Base-by-base conservation (phyloP, 2,329 filamentous ascomycete genomes). In the Helotiales sp. region DNA sequence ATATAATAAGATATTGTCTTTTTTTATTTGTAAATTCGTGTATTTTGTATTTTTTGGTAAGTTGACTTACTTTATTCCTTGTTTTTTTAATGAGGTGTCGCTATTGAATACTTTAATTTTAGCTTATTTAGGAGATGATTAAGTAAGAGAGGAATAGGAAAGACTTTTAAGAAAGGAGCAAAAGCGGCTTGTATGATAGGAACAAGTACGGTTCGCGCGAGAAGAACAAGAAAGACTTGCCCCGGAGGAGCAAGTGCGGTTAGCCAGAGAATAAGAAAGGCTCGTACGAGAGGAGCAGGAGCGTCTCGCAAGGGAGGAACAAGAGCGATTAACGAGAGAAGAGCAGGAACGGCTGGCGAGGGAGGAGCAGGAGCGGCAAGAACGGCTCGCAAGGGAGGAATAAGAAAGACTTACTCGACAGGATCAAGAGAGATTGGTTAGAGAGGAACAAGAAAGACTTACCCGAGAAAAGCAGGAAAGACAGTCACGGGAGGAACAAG, bases 91-190 rank as follows among this genome's bases (percentile, higher is more conserved):
- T 30, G 60, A 45, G 60, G 50, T 66, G n/a, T 66, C 50, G 28
- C 59, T 63, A 66, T 63, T 63, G 20, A 26, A 37, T 66, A 55
- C 34, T 63, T 59, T 28, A 66, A 66, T 66, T 66, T 66, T 34
- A 58, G 64, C 64, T 63, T 22, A 52, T 61, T 59, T 61, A 63
- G 60, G 50, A 66, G 64, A 66, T 37, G 60, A 66, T 59, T 37
- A 66, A 61, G 63, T 65, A 58, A 58, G 54, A 58, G 54, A 60
- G 26, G 57, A 60, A 60, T n/a, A 60, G 34, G 57, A 60, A 32
- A 60, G 57, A 45, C 57, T 60, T 20, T 15, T 22, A 37, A 60
- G 34, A n/a, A 13, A 47, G 43, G 15, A 47, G 43, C 15, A 47
- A 13, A 13, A 47, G 13, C 6, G 43, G 6, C 43, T 47, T 47